A percentile compares a stretch with the other conserved stretches of the same genome.
Evolutionary conservation across 2,329 filamentous ascomycete species (phyloP).

Genomic region (Penicillium sp.): DNA sequence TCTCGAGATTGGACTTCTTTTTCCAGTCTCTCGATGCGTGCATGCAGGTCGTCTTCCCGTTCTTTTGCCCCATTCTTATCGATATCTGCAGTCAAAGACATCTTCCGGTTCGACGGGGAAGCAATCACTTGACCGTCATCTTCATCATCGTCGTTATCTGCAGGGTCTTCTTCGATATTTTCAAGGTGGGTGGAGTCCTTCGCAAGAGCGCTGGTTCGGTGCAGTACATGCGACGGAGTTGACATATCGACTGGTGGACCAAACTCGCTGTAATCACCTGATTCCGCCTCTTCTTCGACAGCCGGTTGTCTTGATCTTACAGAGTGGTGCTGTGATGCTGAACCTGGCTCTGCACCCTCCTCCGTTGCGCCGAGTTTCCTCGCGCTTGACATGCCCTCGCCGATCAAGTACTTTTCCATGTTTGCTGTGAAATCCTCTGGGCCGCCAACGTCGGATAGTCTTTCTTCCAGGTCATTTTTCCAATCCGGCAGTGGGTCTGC

Average conservation of each 20-base stretch:
- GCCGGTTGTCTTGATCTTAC: slow-evolving; percentile 25
- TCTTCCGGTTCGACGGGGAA: slow-evolving; percentile 30
- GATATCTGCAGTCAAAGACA: slow-evolving; percentile 19
- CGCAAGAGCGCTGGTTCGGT: slow-evolving; percentile 24
- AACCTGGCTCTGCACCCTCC: slow-evolving; percentile 7
- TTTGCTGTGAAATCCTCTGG: slow-evolving; percentile 46
- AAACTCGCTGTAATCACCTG: slow-evolving; percentile 43
- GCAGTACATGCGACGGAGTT: slow-evolving; percentile 42
- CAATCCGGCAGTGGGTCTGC: slow-evolving; percentile 28
- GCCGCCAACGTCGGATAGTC: slow-evolving; percentile 40
- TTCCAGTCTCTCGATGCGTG: slow-evolving; percentile 33
- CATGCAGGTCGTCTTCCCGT: slow-evolving; percentile 26
- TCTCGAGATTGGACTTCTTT: slow-evolving; percentile 34
- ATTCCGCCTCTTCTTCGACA: slow-evolving; percentile 32
- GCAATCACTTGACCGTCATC: too few species aligned
- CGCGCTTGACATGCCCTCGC: slow-evolving; percentile 22
- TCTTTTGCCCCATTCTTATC: slow-evolving; percentile 18
- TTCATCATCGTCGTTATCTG: slow-evolving; percentile 21
- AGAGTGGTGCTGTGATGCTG: slow-evolving; percentile 18
- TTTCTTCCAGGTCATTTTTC: slow-evolving; percentile 28
- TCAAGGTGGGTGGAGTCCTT: slow-evolving; percentile 38
- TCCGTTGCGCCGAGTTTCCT: slow-evolving; percentile 16
- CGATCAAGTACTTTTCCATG: slow-evolving; percentile 41
- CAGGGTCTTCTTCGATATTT: slow-evolving; percentile 37
- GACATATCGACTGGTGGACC: slow-evolving; percentile 46